These are phyloP conservation scores for Przewalskia tangutica DNA, from an alignment of 257 asterid genomes.

Conservation along the genomic window DNA sequence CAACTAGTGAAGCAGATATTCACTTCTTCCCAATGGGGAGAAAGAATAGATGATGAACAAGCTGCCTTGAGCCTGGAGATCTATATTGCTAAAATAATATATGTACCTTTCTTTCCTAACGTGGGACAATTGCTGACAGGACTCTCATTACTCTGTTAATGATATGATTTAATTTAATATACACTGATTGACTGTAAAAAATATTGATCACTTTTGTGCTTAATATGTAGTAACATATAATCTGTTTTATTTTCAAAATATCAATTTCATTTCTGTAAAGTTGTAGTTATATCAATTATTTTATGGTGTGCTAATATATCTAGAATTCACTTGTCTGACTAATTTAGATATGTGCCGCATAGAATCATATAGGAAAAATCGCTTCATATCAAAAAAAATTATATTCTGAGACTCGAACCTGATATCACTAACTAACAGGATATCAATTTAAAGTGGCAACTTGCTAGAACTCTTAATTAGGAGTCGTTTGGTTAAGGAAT, in stretches of 20 bases:
- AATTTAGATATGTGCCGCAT: background rate
- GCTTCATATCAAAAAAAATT: background rate
- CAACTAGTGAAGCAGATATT: background rate
- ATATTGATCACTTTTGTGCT: too few species aligned
- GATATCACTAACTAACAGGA: background rate
- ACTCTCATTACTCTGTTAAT: slow-evolving; percentile 24
- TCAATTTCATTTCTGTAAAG: background rate
- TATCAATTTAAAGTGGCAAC: background rate
- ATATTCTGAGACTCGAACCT: background rate
- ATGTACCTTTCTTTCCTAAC: background rate
- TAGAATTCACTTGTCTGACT: background rate
- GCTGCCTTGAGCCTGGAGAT: background rate
- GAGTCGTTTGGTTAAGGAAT: background rate
- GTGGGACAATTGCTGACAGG: slow-evolving; percentile 39
- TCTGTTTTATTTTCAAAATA: too few species aligned
- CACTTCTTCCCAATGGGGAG: slow-evolving; percentile 1
- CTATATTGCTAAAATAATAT: background rate
- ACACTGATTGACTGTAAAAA: too few species aligned
- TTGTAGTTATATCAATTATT: too few species aligned
- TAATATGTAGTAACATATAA: too few species aligned
- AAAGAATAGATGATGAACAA: background rate
- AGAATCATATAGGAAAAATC: background rate
- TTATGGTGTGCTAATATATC: background rate
- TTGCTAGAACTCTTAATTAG: too few species aligned
- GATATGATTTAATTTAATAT: background rate